Evolutionary conservation across 345 rosid species (phyloP).

Genomic region (Eucalyptus cladocalyx): DNA sequence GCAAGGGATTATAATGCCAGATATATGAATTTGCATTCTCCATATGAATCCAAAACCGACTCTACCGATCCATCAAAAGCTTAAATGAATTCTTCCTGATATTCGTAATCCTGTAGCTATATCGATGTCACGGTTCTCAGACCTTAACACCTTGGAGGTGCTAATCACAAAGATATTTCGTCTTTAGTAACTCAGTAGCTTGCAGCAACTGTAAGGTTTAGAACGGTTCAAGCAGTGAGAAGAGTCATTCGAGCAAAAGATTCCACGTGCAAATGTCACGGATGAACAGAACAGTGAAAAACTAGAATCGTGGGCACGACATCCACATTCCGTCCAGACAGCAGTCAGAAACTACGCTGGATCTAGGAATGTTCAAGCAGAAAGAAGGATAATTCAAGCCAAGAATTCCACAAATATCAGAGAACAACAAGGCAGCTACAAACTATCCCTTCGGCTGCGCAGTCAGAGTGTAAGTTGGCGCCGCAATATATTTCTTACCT

Average conservation of each 20-base stretch:
- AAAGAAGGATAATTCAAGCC: not conserved
- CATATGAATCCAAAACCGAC: not conserved
- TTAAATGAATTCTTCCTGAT: not conserved
- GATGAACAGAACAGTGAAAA: not conserved
- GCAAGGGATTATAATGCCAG: not conserved
- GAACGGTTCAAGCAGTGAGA: accelerated
- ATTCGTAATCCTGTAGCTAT: not conserved
- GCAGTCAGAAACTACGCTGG: not conserved
- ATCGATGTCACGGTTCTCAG: not conserved
- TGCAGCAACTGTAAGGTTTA: not conserved
- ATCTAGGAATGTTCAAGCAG: not conserved
- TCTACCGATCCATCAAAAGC: not conserved
- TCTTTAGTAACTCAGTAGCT: not conserved
- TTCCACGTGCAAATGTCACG: accelerated
- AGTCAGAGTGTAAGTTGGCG: too few relatives aligned
- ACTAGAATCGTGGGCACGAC: not conserved
- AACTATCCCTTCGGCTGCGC: too few relatives aligned
- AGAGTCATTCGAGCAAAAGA: not conserved
- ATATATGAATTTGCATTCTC: not conserved
- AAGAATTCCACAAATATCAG: not conserved
- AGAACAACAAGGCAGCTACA: not conserved
- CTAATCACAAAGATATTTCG: not conserved
- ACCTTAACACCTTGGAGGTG: not conserved
- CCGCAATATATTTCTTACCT: too few relatives aligned
- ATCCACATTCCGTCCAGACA: not conserved